phyloP scores from a whole-genome alignment of 176 grass and related monocot species.

The Bromus sterilis region DNA sequence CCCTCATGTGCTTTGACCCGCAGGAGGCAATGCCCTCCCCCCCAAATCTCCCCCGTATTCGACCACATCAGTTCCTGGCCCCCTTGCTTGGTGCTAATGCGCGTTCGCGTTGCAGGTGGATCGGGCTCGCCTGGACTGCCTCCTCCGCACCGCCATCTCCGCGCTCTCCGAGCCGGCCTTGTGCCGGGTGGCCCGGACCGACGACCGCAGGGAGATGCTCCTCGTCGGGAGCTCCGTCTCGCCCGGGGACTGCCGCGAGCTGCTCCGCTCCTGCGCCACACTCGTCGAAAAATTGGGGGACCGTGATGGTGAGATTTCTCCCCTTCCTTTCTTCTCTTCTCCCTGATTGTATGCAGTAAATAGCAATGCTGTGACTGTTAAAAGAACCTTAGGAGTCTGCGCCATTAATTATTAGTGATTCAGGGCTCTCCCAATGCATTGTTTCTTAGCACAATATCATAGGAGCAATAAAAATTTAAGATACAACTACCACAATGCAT shows the following conservation, averaged over 20 bases:
- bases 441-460: too few relatives aligned
- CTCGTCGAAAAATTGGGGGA: conserved; percentile 42
- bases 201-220: conserved; percentile 26
- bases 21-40: conserved; percentile 9
- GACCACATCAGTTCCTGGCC: not conserved
- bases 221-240: conserved; percentile 48
- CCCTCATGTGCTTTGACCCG: conserved; percentile 76
- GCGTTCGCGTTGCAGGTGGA: conserved; percentile 32
- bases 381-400: not conserved
- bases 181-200: conserved; percentile 29
- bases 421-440: too few relatives aligned
- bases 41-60: not conserved
- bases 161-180: conserved; percentile 46
- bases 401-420: not conserved
- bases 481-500: too few relatives aligned
- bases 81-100: not conserved
- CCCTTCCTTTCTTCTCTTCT: not conserved
- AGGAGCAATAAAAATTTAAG: too few relatives aligned
- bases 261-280: conserved; percentile 42
- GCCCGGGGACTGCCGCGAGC: conserved; percentile 26
- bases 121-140: conserved; percentile 34
- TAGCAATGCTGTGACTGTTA: not conserved
- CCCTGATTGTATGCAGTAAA: not conserved
- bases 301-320: conserved; percentile 24
- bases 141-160: conserved; percentile 46